Evolutionary conservation across 1,284 basidiomycete genomes (phyloP), one percentile per base, ranked within the genome.

Genomic region (Cryptococcus sp.): DNA sequence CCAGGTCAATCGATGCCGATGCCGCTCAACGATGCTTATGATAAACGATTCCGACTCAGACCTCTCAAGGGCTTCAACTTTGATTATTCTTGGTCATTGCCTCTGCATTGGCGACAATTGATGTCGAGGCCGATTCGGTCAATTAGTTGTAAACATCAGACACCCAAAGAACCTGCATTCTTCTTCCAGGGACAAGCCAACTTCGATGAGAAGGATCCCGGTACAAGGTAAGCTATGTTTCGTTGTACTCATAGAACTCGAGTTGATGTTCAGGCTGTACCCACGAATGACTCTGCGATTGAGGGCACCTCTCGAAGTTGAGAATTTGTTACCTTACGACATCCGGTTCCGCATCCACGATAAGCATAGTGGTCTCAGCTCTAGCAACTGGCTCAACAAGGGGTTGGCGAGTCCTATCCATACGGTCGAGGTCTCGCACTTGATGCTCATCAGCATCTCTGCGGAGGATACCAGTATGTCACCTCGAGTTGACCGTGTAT

Each of bases 391-490:
- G 76, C 79, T 98, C 25, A 83, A 94, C 53, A 85, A 89, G 66
- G 96, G 96, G 28, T 96, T 94, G 3, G 80, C 93, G 43, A 97
- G 94, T 82, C 96, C 96, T 9, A 87, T 98, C 37, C 96, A 98
- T 69, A 94, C 93, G 1, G 91, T 98, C 25, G 92, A 98, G 69
- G 78, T 98, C 2, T 83, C 83, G n/a, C 96, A 98, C 74, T 79
- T 98, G 51, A 82, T 98, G 31, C 77, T 98, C n/a, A 80, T 98
- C 34, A 98, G 91, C 61, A 81, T 98, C 25, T 83, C 88, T 46
- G 81, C 96, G 2, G 87, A 98, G 74, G 92, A 96, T 59, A 89
- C 89, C 45, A 83, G 91, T 89, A 59, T 70, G 78, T 61, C 36
- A 7, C 16, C 36, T 25, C 4, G 31, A 2, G 21, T 4, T 41